Evolutionary conservation across 129 eudicot species (phyloP).

Genomic region (Silybum marianum): DNA sequence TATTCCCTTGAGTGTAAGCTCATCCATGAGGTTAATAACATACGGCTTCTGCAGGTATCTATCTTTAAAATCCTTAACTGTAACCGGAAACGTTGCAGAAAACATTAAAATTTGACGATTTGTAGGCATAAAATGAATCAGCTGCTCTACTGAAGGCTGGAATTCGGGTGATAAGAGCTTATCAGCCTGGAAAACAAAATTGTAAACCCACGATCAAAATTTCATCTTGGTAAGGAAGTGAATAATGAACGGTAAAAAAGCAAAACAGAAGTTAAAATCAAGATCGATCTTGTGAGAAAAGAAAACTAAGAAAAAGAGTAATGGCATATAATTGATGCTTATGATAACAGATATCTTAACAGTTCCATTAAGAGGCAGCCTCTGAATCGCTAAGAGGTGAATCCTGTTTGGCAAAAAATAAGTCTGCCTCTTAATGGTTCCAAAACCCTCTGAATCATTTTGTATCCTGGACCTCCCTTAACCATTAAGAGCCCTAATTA

Average conservation of each 20-base stretch:
- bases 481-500: too few relatives aligned
- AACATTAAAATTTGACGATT: conserved; percentile 95
- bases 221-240: neutral
- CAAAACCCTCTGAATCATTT: too few relatives aligned
- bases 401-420: too few relatives aligned
- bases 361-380: too few relatives aligned
- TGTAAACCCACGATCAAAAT: neutral
- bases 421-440: too few relatives aligned
- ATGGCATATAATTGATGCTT: neutral
- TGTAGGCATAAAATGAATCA: conserved; percentile 66
- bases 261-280: neutral
- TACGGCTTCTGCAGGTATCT: conserved; percentile 82
- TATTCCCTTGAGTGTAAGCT: conserved; percentile 96
- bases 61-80: conserved; percentile 93
- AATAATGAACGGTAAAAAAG: neutral
- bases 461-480: too few relatives aligned
- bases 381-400: too few relatives aligned
- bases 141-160: conserved; percentile 92
- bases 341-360: neutral
- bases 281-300: neutral
- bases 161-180: conserved; percentile 96
- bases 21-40: conserved; percentile 95
- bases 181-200: conserved; percentile 66
- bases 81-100: conserved; percentile 98
- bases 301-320: neutral